Conservation (phyloP, 306 rosid species). For the Begonia peltatifolia region DNA sequence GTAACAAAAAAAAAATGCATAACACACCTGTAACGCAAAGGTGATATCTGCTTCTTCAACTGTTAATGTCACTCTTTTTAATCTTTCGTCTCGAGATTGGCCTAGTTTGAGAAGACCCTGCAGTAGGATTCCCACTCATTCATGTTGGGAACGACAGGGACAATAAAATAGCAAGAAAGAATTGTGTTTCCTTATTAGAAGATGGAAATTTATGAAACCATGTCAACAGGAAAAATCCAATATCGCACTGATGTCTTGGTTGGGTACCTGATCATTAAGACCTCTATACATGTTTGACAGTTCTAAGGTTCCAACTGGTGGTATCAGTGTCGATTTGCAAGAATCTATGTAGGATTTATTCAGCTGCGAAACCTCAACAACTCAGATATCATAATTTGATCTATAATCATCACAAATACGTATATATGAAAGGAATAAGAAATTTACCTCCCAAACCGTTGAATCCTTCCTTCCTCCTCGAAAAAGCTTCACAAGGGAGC, state of each 20-base stretch:
- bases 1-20: neutral
- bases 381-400: neutral
- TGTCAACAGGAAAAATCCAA: neutral
- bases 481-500: constrained; percentile 66
- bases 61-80: constrained; percentile 49
- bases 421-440: neutral
- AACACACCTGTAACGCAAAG: constrained; percentile 65
- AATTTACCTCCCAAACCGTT: constrained; percentile 55
- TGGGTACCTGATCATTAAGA: constrained; percentile 73
- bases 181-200: neutral
- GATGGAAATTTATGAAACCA: too few species aligned
- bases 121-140: neutral
- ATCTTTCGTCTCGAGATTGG: constrained; percentile 57
- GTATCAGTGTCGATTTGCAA: constrained; percentile 52
- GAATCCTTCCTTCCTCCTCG: constrained; percentile 64
- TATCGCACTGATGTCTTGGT: neutral
- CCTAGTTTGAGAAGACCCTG: constrained; percentile 87
- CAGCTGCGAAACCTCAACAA: constrained; percentile 35
- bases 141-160: too few species aligned
- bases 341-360: constrained; percentile 51
- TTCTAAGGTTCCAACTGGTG: constrained; percentile 55
- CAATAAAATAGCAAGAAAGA: neutral
- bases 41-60: constrained; percentile 60
- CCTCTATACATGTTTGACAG: constrained; percentile 73
- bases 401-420: neutral